A percentile compares a stretch with the other conserved stretches of the same genome.
These are phyloP conservation scores for Aspergillus baeticus DNA, from an alignment of 495 filamentous ascomycete genomes.

Conservation along the genomic window DNA sequence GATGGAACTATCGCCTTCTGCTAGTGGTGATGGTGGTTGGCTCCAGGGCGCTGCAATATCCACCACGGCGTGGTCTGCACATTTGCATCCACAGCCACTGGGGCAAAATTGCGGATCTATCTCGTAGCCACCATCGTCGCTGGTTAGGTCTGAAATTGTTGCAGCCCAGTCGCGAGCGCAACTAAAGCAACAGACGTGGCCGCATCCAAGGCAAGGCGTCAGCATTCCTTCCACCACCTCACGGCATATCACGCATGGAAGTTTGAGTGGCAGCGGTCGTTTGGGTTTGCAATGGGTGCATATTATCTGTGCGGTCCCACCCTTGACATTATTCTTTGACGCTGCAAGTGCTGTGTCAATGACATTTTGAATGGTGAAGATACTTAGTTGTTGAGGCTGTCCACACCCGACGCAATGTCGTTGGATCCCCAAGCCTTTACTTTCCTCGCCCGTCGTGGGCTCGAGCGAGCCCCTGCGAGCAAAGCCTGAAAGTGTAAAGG, in stretches of 20 bases:
- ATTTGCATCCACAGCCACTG: conserved; percentile 51
- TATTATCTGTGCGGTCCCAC: conserved; percentile 16
- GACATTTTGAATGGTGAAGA: conserved; percentile 31
- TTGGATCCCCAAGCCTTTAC: conserved; percentile 40
- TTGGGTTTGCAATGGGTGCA: conserved; percentile 40
- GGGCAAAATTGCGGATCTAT: conserved; percentile 36
- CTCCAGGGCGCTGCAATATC: conserved; percentile 30
- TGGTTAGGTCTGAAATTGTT: conserved; percentile 8
- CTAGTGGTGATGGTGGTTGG: conserved; percentile 15
- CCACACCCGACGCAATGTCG: conserved; percentile 47
- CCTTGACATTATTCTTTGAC: conserved; percentile 23
- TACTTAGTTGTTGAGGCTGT: conserved; percentile 36
- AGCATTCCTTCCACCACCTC: conserved; percentile 48
- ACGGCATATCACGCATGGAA: conserved; percentile 48
- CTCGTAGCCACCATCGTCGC: conserved; percentile 9
- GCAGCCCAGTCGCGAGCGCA: conserved; percentile 47
- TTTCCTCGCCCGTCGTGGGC: conserved; percentile 1
- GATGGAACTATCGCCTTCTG: conserved; percentile 24
- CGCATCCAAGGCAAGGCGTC: conserved; percentile 51
- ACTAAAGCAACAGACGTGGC: conserved; percentile 50
- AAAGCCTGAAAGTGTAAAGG: conserved; percentile 21
- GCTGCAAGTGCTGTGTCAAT: conserved; percentile 22
- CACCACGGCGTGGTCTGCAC: conserved; percentile 40
- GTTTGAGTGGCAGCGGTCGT: conserved; percentile 36
- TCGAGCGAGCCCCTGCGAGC: conserved; percentile 11